Conservation (phyloP, 805 yeast species). For the Diddensiella transvaalensis region DNA sequence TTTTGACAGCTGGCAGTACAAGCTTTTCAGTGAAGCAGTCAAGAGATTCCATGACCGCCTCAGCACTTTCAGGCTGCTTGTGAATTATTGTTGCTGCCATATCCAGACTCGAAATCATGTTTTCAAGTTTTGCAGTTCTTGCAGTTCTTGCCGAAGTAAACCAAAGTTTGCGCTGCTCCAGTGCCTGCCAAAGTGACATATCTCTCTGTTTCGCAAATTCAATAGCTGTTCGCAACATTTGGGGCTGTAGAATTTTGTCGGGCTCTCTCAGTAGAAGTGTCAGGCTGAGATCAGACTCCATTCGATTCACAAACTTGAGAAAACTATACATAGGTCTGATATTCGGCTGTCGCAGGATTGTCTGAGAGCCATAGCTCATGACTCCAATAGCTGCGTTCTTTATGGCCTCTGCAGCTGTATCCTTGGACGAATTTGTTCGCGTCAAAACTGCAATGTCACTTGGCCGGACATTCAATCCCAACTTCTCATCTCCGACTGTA, state of each 20-base stretch:
- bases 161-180: slow-evolving; percentile 10
- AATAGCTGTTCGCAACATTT: background rate
- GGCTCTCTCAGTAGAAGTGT: slow-evolving; percentile 15
- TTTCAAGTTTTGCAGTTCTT: background rate
- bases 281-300: slow-evolving; percentile 12
- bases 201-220: slow-evolving; percentile 2
- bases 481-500: slow-evolving; percentile 28
- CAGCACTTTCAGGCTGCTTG: background rate
- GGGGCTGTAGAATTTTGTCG: slow-evolving; percentile 4
- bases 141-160: background rate
- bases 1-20: background rate
- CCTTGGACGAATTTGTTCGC: slow-evolving; percentile 49
- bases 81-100: background rate
- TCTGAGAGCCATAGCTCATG: slow-evolving; percentile 7
- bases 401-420: slow-evolving; percentile 43
- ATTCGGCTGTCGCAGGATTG: slow-evolving; percentile 7
- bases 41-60: background rate
- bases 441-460: slow-evolving; percentile 59
- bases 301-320: slow-evolving; percentile 16
- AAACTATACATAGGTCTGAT: slow-evolving; percentile 13
- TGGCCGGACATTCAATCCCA: slow-evolving; percentile 41
- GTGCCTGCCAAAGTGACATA: slow-evolving; percentile 17
- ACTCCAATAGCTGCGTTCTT: slow-evolving; percentile 5
- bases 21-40: background rate
- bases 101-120: background rate